Conservation (phyloP, 768 basidiomycete genomes). For the Pseudohyphozyma bogoriensis region DNA sequence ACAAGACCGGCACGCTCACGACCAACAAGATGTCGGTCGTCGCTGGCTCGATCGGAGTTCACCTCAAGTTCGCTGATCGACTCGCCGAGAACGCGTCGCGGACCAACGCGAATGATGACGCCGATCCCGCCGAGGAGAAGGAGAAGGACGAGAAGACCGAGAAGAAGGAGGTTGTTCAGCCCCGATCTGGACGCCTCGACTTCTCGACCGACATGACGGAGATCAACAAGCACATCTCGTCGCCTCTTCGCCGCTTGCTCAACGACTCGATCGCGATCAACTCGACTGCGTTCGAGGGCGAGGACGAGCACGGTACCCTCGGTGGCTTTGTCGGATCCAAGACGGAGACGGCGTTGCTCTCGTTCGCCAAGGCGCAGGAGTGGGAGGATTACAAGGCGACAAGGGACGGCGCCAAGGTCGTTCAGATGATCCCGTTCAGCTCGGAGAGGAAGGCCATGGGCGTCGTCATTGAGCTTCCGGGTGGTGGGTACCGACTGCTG, state of each 20-base stretch:
- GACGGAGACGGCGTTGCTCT: constrained; percentile 84
- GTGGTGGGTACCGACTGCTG: constrained; percentile 56
- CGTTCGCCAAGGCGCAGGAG: constrained; percentile 66
- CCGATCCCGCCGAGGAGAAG: constrained; percentile 23
- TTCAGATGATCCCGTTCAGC: constrained; percentile 89
- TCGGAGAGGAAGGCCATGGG: constrained; percentile 93
- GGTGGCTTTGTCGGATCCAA: constrained; percentile 73
- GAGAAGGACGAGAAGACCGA: constrained; percentile 19
- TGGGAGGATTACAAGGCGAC: constrained; percentile 64
- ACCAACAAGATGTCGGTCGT: constrained; percentile 94
- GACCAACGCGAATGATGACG: constrained; percentile 57
- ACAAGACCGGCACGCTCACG: constrained; percentile 94
- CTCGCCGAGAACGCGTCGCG: constrained; percentile 62
- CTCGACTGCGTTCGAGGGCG: constrained; percentile 80
- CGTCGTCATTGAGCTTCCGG: constrained; percentile 57
- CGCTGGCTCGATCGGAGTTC: constrained; percentile 85
- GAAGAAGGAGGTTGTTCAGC: constrained; percentile 32
- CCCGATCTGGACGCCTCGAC: constrained; percentile 43
- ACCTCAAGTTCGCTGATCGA: constrained; percentile 80
- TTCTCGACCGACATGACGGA: constrained; percentile 75
- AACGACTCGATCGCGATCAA: constrained; percentile 83
- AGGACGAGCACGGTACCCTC: constrained; percentile 52
- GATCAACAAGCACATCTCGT: constrained; percentile 56
- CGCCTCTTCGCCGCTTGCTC: constrained; percentile 54
- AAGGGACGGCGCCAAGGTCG: constrained; percentile 51